These are phyloP conservation scores for Dendrothele bispora DNA, from an alignment of 768 basidiomycete species.

Conservation along the genomic window DNA sequence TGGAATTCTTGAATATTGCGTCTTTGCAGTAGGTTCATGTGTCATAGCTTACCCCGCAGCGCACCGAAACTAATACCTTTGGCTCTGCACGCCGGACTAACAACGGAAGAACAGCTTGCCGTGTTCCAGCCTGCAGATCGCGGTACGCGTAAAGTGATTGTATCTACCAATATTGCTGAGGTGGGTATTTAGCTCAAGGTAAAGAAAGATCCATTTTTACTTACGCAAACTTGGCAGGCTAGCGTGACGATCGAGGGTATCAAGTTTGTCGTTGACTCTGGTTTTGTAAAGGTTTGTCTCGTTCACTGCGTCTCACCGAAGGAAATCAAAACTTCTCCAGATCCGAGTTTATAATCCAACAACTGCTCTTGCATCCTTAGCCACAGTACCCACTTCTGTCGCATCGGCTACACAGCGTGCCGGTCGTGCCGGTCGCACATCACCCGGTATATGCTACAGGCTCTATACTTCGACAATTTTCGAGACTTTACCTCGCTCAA, in stretches of 20 bases:
- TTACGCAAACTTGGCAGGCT: slow-evolving; percentile 47
- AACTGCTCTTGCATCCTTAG: slow-evolving; percentile 80
- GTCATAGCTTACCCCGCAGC: slow-evolving; percentile 47
- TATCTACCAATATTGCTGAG: slow-evolving; percentile 96
- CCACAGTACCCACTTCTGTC: slow-evolving; percentile 78
- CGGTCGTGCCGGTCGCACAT: slow-evolving; percentile 92
- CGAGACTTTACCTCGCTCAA: slow-evolving; percentile 60
- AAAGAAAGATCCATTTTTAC: neutral
- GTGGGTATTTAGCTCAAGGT: slow-evolving; percentile 31
- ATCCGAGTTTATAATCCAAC: slow-evolving; percentile 89
- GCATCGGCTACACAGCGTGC: slow-evolving; percentile 93
- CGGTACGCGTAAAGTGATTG: slow-evolving; percentile 84
- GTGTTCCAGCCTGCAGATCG: slow-evolving; percentile 80
- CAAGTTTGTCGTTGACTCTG: slow-evolving; percentile 90
- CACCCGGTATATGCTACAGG: slow-evolving; percentile 89
- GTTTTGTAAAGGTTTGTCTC: slow-evolving; percentile 83
- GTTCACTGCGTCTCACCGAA: neutral
- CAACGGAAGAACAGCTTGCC: slow-evolving; percentile 82
- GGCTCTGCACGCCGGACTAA: slow-evolving; percentile 86
- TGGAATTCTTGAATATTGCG: slow-evolving; percentile 5
- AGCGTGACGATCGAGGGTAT: slow-evolving; percentile 97
- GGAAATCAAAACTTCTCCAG: slow-evolving; percentile 35
- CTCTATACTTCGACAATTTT: slow-evolving; percentile 74
- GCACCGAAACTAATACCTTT: slow-evolving; percentile 63
- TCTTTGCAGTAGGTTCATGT: slow-evolving; percentile 3